Percentiles rank a stretch among this genome's conserved stretches.
phyloP scores from a whole-genome alignment of 768 basidiomycete species.

The Amanita molliuscula region DNA sequence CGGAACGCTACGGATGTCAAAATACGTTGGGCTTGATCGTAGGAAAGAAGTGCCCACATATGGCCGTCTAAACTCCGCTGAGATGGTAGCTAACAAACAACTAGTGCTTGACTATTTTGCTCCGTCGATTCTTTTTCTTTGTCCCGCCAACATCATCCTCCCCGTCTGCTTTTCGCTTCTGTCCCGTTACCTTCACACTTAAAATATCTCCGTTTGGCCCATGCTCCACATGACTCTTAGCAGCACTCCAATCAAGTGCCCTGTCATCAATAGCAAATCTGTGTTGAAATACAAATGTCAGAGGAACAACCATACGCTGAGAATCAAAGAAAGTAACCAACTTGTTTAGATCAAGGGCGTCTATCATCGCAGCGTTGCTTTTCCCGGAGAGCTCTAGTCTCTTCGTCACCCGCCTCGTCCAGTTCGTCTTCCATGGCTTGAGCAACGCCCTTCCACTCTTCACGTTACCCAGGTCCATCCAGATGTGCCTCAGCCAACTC shows the following conservation, averaged over 20 bases:
- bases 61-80: background rate
- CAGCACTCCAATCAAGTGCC: slow-evolving; percentile 62
- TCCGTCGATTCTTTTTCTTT: slow-evolving; percentile 36
- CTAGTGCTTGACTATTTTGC: slow-evolving; percentile 38
- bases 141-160: slow-evolving; percentile 25
- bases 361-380: slow-evolving; percentile 83
- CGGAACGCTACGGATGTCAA: no score
- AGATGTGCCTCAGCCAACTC: slow-evolving; percentile 6
- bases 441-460: slow-evolving; percentile 33
- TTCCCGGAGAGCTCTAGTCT: slow-evolving; percentile 53
- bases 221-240: slow-evolving; percentile 61
- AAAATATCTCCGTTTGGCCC: slow-evolving; percentile 57
- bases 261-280: slow-evolving; percentile 72
- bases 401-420: slow-evolving; percentile 69
- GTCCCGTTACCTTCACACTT: slow-evolving; percentile 54
- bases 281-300: slow-evolving; percentile 8
- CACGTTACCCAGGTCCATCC: slow-evolving; percentile 8
- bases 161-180: slow-evolving; percentile 51
- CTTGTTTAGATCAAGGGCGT: slow-evolving; percentile 81
- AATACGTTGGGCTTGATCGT: no score
- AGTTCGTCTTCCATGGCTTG: slow-evolving; percentile 54
- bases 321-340: slow-evolving; percentile 31
- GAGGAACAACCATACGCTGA: slow-evolving; percentile 5
- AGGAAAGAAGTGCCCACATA: no score
- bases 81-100: no score